phyloP scores from a whole-genome alignment of 2,329 filamentous ascomycete genomes.

The Trichophyton benhamiae region DNA sequence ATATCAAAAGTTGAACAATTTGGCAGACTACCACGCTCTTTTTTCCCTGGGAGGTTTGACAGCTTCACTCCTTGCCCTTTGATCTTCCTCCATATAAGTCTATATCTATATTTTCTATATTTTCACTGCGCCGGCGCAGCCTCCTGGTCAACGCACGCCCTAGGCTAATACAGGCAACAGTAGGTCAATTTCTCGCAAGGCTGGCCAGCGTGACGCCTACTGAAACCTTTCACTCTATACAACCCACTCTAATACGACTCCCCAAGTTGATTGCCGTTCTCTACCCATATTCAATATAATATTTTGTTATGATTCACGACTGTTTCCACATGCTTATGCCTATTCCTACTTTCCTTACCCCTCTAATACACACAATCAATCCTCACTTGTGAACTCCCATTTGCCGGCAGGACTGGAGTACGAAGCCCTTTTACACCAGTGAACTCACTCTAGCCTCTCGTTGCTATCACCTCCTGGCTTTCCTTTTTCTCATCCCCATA shows the following conservation, averaged over 20 bases:
- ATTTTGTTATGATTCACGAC: not conserved
- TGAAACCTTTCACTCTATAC: not conserved
- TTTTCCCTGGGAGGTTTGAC: not conserved
- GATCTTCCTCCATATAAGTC: not conserved
- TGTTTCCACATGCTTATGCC: not conserved
- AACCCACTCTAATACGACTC: not conserved
- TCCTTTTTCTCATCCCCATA: not conserved
- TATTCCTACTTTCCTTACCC: not conserved
- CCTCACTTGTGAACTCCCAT: not conserved
- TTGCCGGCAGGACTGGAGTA: not conserved
- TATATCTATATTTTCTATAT: not conserved
- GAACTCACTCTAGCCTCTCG: not conserved
- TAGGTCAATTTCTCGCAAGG: slow-evolving; percentile 1
- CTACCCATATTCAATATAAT: not conserved
- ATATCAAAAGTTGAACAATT: not conserved
- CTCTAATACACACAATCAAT: not conserved
- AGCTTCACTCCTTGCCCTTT: not conserved
- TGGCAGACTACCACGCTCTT: not conserved
- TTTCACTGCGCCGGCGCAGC: not conserved
- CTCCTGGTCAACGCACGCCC: not conserved
- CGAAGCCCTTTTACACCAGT: not conserved
- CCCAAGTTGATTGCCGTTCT: not conserved
- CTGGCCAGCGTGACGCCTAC: not conserved
- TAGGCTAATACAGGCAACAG: not conserved
- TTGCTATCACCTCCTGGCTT: not conserved